Evolutionary conservation across 768 basidiomycete species (phyloP).

Genomic region (Lentinula sp.): DNA sequence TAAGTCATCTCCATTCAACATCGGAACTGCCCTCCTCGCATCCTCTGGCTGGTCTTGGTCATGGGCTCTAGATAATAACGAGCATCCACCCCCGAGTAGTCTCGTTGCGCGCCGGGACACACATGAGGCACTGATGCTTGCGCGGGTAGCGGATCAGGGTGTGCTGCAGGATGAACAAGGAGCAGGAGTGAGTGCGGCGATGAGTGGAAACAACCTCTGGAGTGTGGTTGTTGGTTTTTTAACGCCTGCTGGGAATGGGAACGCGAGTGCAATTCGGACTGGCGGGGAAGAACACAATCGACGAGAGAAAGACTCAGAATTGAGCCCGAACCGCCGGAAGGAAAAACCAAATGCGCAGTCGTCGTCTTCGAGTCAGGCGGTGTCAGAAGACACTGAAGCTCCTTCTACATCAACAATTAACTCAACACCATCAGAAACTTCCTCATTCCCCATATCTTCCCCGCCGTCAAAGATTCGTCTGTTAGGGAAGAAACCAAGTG

Average conservation of each 20-base stretch:
- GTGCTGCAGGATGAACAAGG: conserved; percentile 46
- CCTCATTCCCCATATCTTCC: background rate
- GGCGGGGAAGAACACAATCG: background rate
- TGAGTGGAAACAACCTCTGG: conserved; percentile 75
- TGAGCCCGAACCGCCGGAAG: background rate
- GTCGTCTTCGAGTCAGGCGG: background rate
- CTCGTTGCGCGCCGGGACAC: conserved; percentile 90
- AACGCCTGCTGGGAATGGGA: conserved; percentile 23
- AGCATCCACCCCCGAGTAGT: conserved; percentile 86
- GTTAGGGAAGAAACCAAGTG: too few relatives aligned
- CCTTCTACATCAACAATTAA: background rate
- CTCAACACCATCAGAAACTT: background rate
- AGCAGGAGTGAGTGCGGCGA: conserved; percentile 38
- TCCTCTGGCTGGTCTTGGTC: conserved; percentile 70
- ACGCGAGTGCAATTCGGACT: background rate
- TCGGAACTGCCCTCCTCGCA: conserved; percentile 32
- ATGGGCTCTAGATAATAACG: conserved; percentile 77
- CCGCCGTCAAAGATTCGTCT: too few relatives aligned
- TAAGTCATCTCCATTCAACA: background rate
- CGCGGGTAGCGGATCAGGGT: conserved; percentile 66
- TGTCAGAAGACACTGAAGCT: background rate
- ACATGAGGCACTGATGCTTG: conserved; percentile 66
- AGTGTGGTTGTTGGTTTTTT: conserved; percentile 58
- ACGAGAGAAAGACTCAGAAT: background rate
- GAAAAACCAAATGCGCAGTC: background rate